These are phyloP conservation scores for Lunasporangiospora selenospora DNA, from an alignment of 192 early-diverging fungal species.

Conservation along the genomic window DNA sequence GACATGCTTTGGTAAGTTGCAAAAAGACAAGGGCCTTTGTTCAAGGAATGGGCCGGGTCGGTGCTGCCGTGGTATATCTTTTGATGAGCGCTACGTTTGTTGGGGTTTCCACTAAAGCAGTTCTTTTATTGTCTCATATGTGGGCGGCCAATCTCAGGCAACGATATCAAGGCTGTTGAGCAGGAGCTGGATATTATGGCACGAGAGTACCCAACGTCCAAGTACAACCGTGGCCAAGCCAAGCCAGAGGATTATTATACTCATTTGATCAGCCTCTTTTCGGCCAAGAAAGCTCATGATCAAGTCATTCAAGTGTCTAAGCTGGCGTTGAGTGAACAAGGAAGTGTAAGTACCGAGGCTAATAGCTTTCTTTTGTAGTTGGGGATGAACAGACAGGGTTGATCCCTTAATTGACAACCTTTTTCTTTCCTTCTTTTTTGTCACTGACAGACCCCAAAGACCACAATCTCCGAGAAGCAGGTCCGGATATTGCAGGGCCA, in stretches of 20 bases:
- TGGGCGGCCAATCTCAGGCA: too few relatives aligned
- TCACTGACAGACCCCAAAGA: conserved; percentile 17
- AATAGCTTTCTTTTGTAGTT: background rate
- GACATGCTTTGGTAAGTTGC: conserved; percentile 38
- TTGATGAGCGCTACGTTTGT: too few relatives aligned
- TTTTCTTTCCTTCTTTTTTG: background rate
- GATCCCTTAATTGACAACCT: background rate
- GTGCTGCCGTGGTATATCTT: too few relatives aligned
- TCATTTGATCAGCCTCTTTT: conserved; percentile 15
- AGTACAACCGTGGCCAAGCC: conserved; percentile 21
- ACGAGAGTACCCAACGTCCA: conserved; percentile 19
- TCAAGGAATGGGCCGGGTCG: too few relatives aligned
- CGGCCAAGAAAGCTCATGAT: conserved; percentile 16
- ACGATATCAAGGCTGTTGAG: conserved; percentile 27
- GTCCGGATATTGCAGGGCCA: background rate
- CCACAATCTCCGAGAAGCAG: conserved; percentile 12
- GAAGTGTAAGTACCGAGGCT: conserved; percentile 1
- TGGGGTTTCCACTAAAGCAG: too few relatives aligned
- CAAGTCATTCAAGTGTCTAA: conserved; percentile 24
- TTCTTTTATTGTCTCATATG: too few relatives aligned
- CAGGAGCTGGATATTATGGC: conserved; percentile 46
- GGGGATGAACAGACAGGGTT: background rate
- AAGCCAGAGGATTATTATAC: conserved; percentile 38
- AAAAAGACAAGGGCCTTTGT: too few relatives aligned
- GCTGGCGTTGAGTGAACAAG: conserved; percentile 16